Base-by-base conservation (phyloP, 257 asterid species). In the Gentiana macrophylla region DNA sequence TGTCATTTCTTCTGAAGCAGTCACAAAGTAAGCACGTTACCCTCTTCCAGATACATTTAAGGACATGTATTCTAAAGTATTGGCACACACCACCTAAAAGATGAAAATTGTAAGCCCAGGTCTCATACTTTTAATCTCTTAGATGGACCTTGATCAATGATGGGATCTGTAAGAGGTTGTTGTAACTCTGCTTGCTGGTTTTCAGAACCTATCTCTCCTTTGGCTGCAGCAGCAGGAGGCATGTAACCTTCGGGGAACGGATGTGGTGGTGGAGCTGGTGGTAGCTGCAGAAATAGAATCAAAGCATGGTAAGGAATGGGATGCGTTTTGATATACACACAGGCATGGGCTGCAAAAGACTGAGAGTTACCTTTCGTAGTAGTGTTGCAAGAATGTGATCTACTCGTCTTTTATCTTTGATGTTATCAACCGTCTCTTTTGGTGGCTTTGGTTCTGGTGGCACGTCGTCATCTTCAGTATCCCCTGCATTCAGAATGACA, bases 121-220 rank as follows among this genome's bases (percentile, higher is more conserved):
- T n/a, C n/a, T 72, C 73, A 83, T n/a, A 79, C 10, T 72, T 81
- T 87, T 77, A 78, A 72, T 74, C 95, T 79, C 84, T 91, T 90
- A 46, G 95, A 72, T 2, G 95, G 98, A 66, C 95, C 98, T 78
- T 86, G 96, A 73, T 87, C 96, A 12, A 86, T 78, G 53, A 91
- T 91, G 67, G 95, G 98, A 73, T 91, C 98, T 46, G 79, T 72
- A 15, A 80, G 33, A 8, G 64, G 32, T 32, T 70, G 71, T 63
- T 70, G 70, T 1, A 76, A 64, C 53, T 87, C 94, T 55, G 80
- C 57, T 74, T 71, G 84, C 56, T 67, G 86, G 65, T 70, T 65
- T 63, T 91, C 94, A 0, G 83, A 59, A 67, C 67, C 73, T 56
- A 69, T 84, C 66, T 87, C 94, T 35, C 79, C 92, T 70, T 84